Evolutionary conservation across 2,329 filamentous ascomycete species (phyloP), one percentile per base, ranked within the genome.

Genomic region (Cytospora chrysosperma): DNA sequence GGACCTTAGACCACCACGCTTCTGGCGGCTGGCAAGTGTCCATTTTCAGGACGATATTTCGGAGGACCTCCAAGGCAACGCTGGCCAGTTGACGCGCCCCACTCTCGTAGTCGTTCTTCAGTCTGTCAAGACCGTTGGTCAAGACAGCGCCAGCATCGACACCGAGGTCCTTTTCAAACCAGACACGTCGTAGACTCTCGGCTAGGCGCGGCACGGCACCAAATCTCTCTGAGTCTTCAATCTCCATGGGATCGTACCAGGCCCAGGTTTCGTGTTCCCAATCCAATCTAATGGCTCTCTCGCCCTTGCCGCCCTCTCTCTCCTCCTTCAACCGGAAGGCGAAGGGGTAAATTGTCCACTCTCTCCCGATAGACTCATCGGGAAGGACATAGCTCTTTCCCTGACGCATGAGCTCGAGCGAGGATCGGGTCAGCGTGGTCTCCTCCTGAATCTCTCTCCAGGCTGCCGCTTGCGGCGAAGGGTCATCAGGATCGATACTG

Each of bases 261-360:
- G 76, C 74, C 75, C 81, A 87, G 0, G 72, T 77, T 2, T 85
- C 80, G 68, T 89, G 86, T 72, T 90, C 87, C 83, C 84, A 87
- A 70, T 89, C 83, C 30, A 85, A 79, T 2, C 72, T 70, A 61
- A 90, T 85, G 7, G 75, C 76, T 13, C 77, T 70, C 61, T 82
- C 79, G 3, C 75, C 77, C 30, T 67, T 68, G 2, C 73, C 74
- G 24, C 76, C 76, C 37, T 77, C 74, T 0, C 68, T 58, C 7
- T 72, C 66, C 9, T 76, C 68, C 56, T 76, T 81, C 28, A 88
- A 75, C 9, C 78, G 73, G 70, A 84, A 90, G 0, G 79, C 82
- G 67, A 90, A 90, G 0, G 87, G 85, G 65, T 87, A 78, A 55
- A 90, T 79, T 7, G 78, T 85, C 87, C 87, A 90, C 69, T 83